These are phyloP conservation scores for Micromonas pusilla DNA, from an alignment of 139 green algal species.

Conservation along the genomic window DNA sequence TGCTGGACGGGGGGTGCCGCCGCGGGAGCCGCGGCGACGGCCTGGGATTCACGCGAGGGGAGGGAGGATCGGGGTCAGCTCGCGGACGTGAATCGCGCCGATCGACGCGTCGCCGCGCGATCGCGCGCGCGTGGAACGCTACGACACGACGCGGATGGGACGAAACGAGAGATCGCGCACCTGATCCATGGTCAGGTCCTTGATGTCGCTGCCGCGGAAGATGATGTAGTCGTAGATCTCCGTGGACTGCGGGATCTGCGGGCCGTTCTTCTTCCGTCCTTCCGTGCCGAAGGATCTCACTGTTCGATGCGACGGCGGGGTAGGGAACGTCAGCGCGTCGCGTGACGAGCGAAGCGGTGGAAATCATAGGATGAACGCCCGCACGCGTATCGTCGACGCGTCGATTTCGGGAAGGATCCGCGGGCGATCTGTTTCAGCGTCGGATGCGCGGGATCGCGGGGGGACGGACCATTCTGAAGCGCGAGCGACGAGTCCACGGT, in stretches of 20 bases:
- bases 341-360: not conserved
- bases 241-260: slow-evolving; percentile 63
- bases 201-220: slow-evolving; percentile 86
- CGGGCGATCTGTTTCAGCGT: too few relatives aligned
- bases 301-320: slow-evolving; percentile 35
- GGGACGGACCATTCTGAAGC: slow-evolving; percentile 67
- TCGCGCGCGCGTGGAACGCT: too few relatives aligned
- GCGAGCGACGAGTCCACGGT: slow-evolving; percentile 82
- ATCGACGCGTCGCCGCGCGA: too few relatives aligned
- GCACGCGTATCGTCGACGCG: too few relatives aligned
- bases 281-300: slow-evolving; percentile 88
- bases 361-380: not conserved
- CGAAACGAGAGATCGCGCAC: not conserved
- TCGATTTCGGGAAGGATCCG: too few relatives aligned
- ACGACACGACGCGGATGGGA: not conserved
- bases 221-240: slow-evolving; percentile 90
- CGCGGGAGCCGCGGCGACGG: too few relatives aligned
- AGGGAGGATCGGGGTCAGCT: not conserved
- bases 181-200: slow-evolving; percentile 41
- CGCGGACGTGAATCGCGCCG: slow-evolving; percentile 2
- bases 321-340: not conserved
- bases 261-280: slow-evolving; percentile 60
- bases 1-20: not conserved
- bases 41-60: too few relatives aligned
- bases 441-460: too few relatives aligned